A percentile compares a stretch with the other conserved stretches of the same genome.
Evolutionary conservation across 768 basidiomycete genomes (phyloP).

Genomic region (Ramaria sp.): DNA sequence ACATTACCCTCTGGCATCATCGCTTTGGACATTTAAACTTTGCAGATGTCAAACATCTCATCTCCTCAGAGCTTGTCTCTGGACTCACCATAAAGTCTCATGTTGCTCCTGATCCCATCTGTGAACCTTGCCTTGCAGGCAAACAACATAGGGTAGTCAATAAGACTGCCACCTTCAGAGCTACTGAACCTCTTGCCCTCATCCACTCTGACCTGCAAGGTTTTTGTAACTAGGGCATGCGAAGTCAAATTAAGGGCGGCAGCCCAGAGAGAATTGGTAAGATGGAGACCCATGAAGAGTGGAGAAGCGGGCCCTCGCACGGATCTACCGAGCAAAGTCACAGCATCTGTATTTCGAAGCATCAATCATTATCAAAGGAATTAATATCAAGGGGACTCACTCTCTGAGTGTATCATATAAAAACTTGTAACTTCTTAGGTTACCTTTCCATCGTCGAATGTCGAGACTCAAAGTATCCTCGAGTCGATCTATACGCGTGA

Average conservation of each 20-base stretch:
- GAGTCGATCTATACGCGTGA: constrained; percentile 82
- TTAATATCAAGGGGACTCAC: constrained; percentile 36
- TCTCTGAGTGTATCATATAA: constrained; percentile 80
- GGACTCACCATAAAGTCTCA: too few species aligned
- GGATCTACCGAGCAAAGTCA: not conserved
- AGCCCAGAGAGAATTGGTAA: not conserved
- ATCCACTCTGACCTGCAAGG: too few species aligned
- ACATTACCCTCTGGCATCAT: too few species aligned
- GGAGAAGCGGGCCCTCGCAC: not conserved
- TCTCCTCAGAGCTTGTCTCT: too few species aligned
- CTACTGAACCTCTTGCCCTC: too few species aligned
- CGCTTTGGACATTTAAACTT: too few species aligned
- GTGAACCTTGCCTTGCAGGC: too few species aligned
- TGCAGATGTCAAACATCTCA: too few species aligned
- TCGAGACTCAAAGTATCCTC: constrained; percentile 89
- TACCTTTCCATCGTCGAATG: constrained; percentile 85
- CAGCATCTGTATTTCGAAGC: not conserved
- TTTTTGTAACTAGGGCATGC: not conserved
- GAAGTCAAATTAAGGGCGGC: not conserved
- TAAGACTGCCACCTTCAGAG: too few species aligned
- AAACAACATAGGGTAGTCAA: too few species aligned
- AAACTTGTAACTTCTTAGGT: constrained; percentile 86
- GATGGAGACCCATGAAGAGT: not conserved
- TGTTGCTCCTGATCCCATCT: too few species aligned
- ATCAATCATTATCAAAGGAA: not conserved